Conservation (phyloP, 176 grass and related monocot genomes). For the Avena atlantica region DNA sequence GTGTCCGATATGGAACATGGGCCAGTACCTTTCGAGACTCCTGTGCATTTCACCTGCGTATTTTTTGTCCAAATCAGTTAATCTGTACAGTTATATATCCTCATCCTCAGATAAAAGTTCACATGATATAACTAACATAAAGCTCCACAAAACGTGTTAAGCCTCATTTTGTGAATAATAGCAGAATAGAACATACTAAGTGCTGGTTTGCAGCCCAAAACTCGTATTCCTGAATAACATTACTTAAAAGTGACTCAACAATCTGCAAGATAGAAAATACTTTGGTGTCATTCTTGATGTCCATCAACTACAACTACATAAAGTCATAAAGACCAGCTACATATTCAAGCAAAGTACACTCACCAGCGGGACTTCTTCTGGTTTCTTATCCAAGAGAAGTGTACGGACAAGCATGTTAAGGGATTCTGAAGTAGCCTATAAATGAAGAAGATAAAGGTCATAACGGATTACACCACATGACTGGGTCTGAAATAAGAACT, state of each 20-base stretch:
- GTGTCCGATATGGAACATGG: constrained; percentile 35
- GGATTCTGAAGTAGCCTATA: constrained; percentile 59
- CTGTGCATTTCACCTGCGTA: constrained; percentile 50
- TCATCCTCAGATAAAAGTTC: constrained; percentile 3
- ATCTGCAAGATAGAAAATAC: constrained; percentile 58
- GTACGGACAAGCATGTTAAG: constrained; percentile 57
- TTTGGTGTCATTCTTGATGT: constrained; percentile 32
- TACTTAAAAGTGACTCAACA: constrained; percentile 78
- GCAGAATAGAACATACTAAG: constrained; percentile 48
- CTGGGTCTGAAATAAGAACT: constrained; percentile 11
- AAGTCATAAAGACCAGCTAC: not conserved
- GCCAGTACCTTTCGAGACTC: constrained; percentile 13
- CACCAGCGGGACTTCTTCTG: constrained; percentile 87
- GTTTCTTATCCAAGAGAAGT: constrained; percentile 78
- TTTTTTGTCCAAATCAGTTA: not conserved
- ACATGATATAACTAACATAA: constrained; percentile 13
- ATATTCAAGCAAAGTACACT: constrained; percentile 42
- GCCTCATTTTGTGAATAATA: constrained; percentile 18
- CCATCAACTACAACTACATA: constrained; percentile 14
- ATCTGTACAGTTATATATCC: not conserved
- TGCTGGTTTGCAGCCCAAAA: constrained; percentile 52
- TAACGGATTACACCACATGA: not conserved
- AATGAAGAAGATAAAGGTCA: constrained; percentile 41
- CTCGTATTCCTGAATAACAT: constrained; percentile 82
- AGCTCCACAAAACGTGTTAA: constrained; percentile 17